Evolutionary conservation across 1,284 basidiomycete genomes (phyloP), one percentile per base, ranked within the genome.

Genomic region (Veloboletus limbatus): DNA sequence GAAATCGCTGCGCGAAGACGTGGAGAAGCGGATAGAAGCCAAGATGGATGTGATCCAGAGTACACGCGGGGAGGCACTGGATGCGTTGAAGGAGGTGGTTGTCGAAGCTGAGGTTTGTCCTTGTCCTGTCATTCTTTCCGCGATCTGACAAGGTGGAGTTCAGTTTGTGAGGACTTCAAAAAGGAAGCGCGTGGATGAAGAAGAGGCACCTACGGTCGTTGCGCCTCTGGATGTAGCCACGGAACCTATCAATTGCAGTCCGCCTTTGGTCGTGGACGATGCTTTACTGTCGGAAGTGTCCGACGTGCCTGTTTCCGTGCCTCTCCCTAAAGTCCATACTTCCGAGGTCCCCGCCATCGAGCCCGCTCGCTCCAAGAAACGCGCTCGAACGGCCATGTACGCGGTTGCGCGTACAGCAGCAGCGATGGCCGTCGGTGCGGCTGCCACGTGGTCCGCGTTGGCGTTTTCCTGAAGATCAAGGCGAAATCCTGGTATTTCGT

Each of bases 391-490:
- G 36, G 60, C 77, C 24, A 69, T 70, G 22, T 57, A 68, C 27
- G 67, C 69, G 9, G 63, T 78, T 25, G 73, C 69, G 28, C 77
- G 77, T 36, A 84, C 82, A 7, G 75, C 78, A 6, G 76, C 78
- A 3, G 77, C 76, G 21, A 74, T 81, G 26, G 74, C 76, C 0
- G 59, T 86, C 31, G 84, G 84, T 24, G 83, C 82, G 14, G 77
- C 81, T 11, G 78, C 77, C 7, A 75, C 82, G 1, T 86, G 84
- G 84, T 76, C 79, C 22, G 81, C 81, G 18, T 66, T 86, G 48
- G 83, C 83, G 2, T 86, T 81, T 59, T 72, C 70, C 49, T 81
- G 51, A 74, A 47, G 43, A 36, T 17, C n/a, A n/a, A n/a, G n/a
- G n/a, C n/a, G n/a, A n/a, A n/a, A n/a, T n/a, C n/a, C n/a, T n/a